A percentile compares a stretch with the other conserved stretches of the same genome.
Conservation (phyloP, 176 grass and related monocot genomes). For the Rhynchospora tenuis region DNA sequence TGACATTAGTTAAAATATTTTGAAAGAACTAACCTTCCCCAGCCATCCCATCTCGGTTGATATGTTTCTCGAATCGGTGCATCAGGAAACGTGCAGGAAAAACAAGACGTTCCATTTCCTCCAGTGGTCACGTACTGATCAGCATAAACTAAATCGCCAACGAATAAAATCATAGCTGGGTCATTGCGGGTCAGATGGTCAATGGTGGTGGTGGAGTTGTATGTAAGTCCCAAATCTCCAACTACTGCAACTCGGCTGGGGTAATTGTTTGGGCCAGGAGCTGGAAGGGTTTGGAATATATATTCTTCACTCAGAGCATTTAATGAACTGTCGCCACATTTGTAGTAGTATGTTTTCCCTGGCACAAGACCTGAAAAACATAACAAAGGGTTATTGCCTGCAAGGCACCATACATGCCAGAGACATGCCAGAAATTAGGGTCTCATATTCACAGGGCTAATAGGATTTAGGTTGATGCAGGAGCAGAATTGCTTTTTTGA, state of each 20-base stretch:
- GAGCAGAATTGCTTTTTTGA: not conserved
- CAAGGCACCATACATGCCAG: not conserved
- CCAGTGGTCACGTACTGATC: constrained; percentile 80
- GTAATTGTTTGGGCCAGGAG: constrained; percentile 21
- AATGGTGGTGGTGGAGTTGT: constrained; percentile 80
- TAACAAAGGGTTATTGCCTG: not conserved
- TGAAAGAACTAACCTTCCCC: constrained; percentile 52
- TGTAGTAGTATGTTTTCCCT: constrained; percentile 68
- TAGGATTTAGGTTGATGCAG: not conserved
- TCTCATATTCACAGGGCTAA: not conserved
- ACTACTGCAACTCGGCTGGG: constrained; percentile 60
- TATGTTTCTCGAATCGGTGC: constrained; percentile 76
- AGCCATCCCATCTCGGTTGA: constrained; percentile 80
- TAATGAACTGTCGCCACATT: constrained; percentile 63
- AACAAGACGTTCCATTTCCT: constrained; percentile 69
- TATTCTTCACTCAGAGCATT: constrained; percentile 47
- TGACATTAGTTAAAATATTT: not conserved
- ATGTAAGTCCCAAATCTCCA: constrained; percentile 77
- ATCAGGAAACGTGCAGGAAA: constrained; percentile 72
- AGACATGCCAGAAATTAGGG: not conserved
- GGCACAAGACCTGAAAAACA: constrained; percentile 30
- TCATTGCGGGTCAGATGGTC: constrained; percentile 67
- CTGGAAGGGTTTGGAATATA: constrained; percentile 60
- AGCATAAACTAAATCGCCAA: constrained; percentile 78
- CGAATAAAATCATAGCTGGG: constrained; percentile 60